Percentiles rank a stretch among this genome's conserved stretches.
These are phyloP conservation scores for Pseudonitzschia pungens DNA, from an alignment of 108 stramenopile genomes.

Conservation along the genomic window DNA sequence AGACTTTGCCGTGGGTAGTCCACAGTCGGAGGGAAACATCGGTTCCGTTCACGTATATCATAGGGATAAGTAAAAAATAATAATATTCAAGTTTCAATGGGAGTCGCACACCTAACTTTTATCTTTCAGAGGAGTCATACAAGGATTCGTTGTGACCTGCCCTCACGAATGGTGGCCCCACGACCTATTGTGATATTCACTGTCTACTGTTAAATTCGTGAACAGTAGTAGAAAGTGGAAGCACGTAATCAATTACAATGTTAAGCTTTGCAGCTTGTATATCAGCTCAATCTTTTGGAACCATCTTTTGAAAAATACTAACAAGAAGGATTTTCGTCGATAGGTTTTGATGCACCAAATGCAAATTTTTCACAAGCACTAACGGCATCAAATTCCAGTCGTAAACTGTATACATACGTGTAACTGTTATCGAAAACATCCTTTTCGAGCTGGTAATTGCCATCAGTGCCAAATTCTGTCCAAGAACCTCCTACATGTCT, in stretches of 20 bases:
- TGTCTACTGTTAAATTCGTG: too few relatives aligned
- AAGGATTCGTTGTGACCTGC: too few relatives aligned
- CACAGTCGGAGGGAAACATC: conserved; percentile 6
- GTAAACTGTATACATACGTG: conserved; percentile 5
- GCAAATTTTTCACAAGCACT: not conserved
- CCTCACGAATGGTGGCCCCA: too few relatives aligned
- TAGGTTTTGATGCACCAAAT: not conserved
- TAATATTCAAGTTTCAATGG: too few relatives aligned
- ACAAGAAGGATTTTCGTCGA: conserved; percentile 1
- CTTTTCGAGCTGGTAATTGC: conserved; percentile 13
- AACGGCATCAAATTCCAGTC: conserved; percentile 4
- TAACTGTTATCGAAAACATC: conserved; percentile 11
- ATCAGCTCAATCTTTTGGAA: too few relatives aligned
- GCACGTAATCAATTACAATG: too few relatives aligned
- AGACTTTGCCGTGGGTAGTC: conserved; percentile 24
- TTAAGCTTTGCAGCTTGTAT: too few relatives aligned
- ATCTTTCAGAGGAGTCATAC: too few relatives aligned
- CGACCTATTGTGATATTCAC: too few relatives aligned
- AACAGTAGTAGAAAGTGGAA: too few relatives aligned
- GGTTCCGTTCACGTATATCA: conserved; percentile 30
- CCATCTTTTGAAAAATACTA: too few relatives aligned
- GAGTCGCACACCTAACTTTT: too few relatives aligned
- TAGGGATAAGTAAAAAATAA: not conserved
- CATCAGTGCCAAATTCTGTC: not conserved
- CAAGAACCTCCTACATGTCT: conserved; percentile 1